These are phyloP conservation scores for Leucocoprinus leucothites DNA, from an alignment of 768 basidiomycete genomes.

Conservation along the genomic window DNA sequence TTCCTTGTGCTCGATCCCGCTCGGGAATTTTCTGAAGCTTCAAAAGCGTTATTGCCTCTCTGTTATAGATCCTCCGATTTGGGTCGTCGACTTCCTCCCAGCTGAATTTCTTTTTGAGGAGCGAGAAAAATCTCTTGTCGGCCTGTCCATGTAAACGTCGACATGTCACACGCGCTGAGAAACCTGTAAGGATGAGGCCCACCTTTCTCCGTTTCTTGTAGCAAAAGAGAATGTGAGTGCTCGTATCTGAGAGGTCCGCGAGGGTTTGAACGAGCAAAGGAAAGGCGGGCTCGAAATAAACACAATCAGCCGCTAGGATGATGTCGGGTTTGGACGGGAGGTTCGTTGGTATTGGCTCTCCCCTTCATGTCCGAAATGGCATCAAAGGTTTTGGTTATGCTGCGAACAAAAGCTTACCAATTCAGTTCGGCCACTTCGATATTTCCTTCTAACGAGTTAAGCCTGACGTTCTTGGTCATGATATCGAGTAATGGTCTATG, in stretches of 20 bases:
- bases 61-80: constrained; percentile 48
- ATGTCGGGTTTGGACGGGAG: constrained; percentile 50
- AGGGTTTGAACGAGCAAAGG: constrained; percentile 83
- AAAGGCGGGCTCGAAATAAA: constrained; percentile 94
- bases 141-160: constrained; percentile 45
- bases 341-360: constrained; percentile 48
- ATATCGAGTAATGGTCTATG: constrained; percentile 71
- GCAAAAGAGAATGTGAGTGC: constrained; percentile 80
- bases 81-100: constrained; percentile 80
- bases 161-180: neutral
- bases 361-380: constrained; percentile 48
- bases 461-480: constrained; percentile 69
- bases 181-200: neutral
- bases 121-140: constrained; percentile 80
- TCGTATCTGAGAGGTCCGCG: constrained; percentile 50
- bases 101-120: constrained; percentile 75
- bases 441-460: constrained; percentile 55
- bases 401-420: constrained; percentile 52
- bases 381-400: constrained; percentile 11
- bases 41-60: constrained; percentile 67
- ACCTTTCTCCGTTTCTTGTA: constrained; percentile 94
- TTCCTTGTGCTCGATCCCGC: neutral
- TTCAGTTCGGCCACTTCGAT: constrained; percentile 72
- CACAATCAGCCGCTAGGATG: constrained; percentile 90
- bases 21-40: constrained; percentile 33